Base-by-base conservation (phyloP, 2,329 filamentous ascomycete species). In the Aspergillus melleus region DNA sequence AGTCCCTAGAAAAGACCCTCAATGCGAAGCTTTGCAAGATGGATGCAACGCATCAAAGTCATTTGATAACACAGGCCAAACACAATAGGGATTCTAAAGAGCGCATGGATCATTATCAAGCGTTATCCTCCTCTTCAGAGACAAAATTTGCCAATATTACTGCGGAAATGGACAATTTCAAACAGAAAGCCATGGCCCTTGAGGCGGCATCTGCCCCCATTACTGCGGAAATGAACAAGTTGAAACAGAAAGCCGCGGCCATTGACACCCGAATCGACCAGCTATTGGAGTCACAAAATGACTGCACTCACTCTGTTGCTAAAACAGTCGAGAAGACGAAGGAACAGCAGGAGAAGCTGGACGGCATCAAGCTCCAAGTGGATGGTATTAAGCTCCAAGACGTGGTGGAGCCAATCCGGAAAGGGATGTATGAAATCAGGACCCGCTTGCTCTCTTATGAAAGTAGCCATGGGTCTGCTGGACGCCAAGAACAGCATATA, bases 241-340 rank as follows among this genome's bases (percentile, higher is more conserved):
- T 53, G 30, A 53, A 56, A n/a, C 32, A 58, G 14, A 51, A 57
- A 4, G 49, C 14, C 4, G 42, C 30, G 12, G 20, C 14, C 2
- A 52, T 55, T 24, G 49, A 26, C 11, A n/a, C 56, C 26, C 59
- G 56, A 36, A 14, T 63, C 19, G 29, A 53, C 10, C 52, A 44
- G 14, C 29, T 61, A 22, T 59, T 51, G 12, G 56, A 52, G 4
- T 50, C 54, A 2, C 58, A 61, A 12, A 42, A 64, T 16, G 26
- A 11, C 1, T 36, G 42, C 36, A 61, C 51, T 9, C 24, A 6
- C n/a, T 46, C 59, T n/a, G 30, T 61, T 19, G 24, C 36, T n/a
- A 16, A n/a, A 16, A 30, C 49, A 8, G n/a, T 49, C 9, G 29
- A 52, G 44, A 56, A 4, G 10, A 30, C 57, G n/a, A 52, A 58